Evolutionary conservation across 2,329 filamentous ascomycete genomes (phyloP), one percentile per base, ranked within the genome.

Genomic region (Hirsutella rhossiliensis): DNA sequence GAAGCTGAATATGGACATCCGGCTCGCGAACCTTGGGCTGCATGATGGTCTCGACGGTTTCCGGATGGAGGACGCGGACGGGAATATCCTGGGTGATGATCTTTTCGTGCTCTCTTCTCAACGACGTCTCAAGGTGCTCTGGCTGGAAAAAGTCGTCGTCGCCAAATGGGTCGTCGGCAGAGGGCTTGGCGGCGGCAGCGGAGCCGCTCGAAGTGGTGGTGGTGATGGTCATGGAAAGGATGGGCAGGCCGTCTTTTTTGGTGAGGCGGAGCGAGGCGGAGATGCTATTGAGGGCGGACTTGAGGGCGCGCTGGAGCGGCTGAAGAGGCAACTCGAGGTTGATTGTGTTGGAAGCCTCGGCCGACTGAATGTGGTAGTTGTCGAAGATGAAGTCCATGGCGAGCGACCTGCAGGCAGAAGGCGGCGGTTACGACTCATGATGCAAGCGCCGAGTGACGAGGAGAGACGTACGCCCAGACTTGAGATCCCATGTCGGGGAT

Each of bases 11-110:
- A 64, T 97, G 85, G 3, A 96, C 89, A 56, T 97, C 92, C 34
- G 90, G 87, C 54, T 95, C 88, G 47, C 87, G 82, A 47, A 89
- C 87, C 48, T 82, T 80, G 13, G 92, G 92, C 66, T 98, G 90
- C 67, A 94, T 87, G 49, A 97, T 80, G n/a, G 81, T 84, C 56
- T 92, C 85, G n/a, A 97, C 87, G 0, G 79, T 83, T 43, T 84
- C 78, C 2, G 86, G 81, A 46, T 86, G 80, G 11, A 98, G 75
- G 2, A 98, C 88, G 17, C 89, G 82, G 38, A 97, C 84, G n/a
- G 92, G 92, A 34, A 98, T 84, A 63, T 97, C 88, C 59, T 98
- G 92, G 1, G 88, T 95, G 56, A 98, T 84, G 54, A 94, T 75
- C 49, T 92, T 94, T 61, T 96, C 89, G 53, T 87, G 82, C 56